These are phyloP conservation scores for Nigrospora oryzae DNA, from an alignment of 2,329 filamentous ascomycete genomes.

Conservation along the genomic window DNA sequence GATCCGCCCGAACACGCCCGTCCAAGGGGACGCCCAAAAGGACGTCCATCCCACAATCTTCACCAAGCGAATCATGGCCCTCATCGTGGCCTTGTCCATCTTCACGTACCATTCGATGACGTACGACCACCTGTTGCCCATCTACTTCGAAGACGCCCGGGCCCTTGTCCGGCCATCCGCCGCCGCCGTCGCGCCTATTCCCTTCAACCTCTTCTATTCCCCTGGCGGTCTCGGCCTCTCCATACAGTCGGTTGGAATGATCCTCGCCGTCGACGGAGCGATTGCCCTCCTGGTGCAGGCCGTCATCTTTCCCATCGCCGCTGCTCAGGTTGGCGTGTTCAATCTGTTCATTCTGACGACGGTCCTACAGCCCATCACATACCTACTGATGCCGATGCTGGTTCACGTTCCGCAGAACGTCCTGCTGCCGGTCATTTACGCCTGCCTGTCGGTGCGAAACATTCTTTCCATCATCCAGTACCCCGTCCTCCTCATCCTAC, in stretches of 20 bases:
- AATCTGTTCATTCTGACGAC: conserved; percentile 50
- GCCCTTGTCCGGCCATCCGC: conserved; percentile 28
- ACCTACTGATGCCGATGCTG: conserved; percentile 50
- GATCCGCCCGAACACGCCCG: conserved; percentile 29
- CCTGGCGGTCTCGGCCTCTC: conserved; percentile 56
- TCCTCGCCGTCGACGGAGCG: conserved; percentile 49
- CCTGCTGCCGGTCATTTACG: conserved; percentile 50
- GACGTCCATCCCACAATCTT: conserved; percentile 32
- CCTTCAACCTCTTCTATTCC: conserved; percentile 41
- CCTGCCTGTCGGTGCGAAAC: conserved; percentile 48
- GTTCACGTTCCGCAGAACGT: conserved; percentile 42
- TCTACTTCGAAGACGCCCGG: conserved; percentile 79
- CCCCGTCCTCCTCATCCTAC: conserved; percentile 56
- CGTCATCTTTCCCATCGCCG: conserved; percentile 52
- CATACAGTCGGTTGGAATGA: conserved; percentile 52
- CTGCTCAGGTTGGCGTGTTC: conserved; percentile 49
- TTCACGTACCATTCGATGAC: conserved; percentile 96
- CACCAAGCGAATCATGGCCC: conserved; percentile 58
- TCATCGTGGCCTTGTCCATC: conserved; percentile 76
- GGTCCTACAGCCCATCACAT: conserved; percentile 52
- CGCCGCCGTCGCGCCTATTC: conserved; percentile 13
- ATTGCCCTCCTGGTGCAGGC: conserved; percentile 53
- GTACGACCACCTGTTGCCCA: conserved; percentile 84
- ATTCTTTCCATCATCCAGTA: conserved; percentile 56
- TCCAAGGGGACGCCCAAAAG: conserved; percentile 22